A percentile compares a stretch with the other conserved stretches of the same genome.
Conservation (phyloP, 2,329 filamentous ascomycete genomes). For the Drechslera avenae region DNA sequence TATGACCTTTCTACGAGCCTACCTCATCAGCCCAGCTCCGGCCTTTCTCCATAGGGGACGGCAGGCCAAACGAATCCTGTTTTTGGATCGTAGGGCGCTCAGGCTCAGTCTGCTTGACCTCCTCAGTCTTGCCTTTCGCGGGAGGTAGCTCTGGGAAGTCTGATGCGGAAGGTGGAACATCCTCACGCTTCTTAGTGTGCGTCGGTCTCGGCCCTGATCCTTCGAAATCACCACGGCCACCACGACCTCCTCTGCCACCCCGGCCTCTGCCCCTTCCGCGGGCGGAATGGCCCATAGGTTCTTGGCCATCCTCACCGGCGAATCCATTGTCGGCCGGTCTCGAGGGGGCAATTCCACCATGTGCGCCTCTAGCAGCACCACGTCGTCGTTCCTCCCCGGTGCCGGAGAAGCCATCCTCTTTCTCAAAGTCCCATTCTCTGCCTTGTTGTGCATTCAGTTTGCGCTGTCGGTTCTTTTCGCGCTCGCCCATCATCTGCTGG, state of each 20-base stretch:
- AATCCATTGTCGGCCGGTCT: conserved; percentile 31
- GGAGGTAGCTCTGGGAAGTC: conserved; percentile 55
- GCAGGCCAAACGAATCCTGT: conserved; percentile 41
- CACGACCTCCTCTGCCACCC: conserved; percentile 39
- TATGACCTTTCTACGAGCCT: conserved; percentile 29
- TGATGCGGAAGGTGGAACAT: conserved; percentile 44
- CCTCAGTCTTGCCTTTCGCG: conserved; percentile 26
- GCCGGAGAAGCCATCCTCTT: conserved; percentile 61
- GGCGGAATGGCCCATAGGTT: conserved; percentile 21
- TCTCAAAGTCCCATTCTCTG: conserved; percentile 67
- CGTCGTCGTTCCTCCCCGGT: conserved; percentile 50
- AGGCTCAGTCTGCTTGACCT: conserved; percentile 26
- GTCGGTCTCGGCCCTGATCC: conserved; percentile 7
- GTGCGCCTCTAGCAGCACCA: conserved; percentile 56
- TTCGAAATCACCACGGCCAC: conserved; percentile 37
- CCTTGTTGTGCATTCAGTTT: conserved; percentile 64
- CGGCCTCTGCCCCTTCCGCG: conserved; percentile 42
- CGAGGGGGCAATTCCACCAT: conserved; percentile 54
- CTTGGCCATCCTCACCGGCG: conserved; percentile 26
- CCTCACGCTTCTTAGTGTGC: conserved; percentile 19
- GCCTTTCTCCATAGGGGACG: conserved; percentile 36
- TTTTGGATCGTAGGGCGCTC: conserved; percentile 37
- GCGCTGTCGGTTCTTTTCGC: conserved; percentile 64
- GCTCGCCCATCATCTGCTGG: conserved; percentile 65
- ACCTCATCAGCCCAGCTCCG: conserved; percentile 56